These are phyloP conservation scores for Melaleuca alternifolia DNA, from an alignment of 345 rosid species.

Conservation along the genomic window DNA sequence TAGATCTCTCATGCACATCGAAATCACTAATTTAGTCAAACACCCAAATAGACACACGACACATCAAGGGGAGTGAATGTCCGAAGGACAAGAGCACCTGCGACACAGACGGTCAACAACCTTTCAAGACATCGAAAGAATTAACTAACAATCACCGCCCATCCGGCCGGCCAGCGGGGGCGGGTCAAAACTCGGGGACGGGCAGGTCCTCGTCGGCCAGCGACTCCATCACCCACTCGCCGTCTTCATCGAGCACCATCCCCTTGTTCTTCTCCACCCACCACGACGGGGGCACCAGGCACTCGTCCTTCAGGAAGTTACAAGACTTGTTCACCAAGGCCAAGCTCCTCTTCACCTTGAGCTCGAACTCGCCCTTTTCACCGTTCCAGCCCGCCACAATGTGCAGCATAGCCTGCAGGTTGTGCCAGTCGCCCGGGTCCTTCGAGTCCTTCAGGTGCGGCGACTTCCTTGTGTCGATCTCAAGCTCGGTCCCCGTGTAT, in stretches of 20 bases:
- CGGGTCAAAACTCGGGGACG: conserved; percentile 32
- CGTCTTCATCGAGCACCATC: conserved; percentile 36
- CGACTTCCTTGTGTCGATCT: conserved; percentile 68
- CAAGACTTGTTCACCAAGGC: conserved; percentile 78
- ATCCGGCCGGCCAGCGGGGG: not conserved
- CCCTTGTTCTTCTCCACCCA: conserved; percentile 95
- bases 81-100: not conserved
- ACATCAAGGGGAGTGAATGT: not conserved
- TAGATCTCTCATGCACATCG: not conserved
- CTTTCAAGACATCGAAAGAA: not conserved
- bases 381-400: conserved; percentile 84
- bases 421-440: conserved; percentile 83
- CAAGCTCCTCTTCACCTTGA: conserved; percentile 71
- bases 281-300: conserved; percentile 70
- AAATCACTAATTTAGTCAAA: not conserved
- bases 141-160: not conserved
- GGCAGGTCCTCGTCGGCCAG: conserved; percentile 58
- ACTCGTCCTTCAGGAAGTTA: conserved; percentile 61
- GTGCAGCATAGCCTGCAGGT: conserved; percentile 81
- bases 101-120: not conserved
- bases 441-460: conserved; percentile 52
- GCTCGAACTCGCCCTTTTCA: conserved; percentile 40
- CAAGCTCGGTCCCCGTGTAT: conserved; percentile 31
- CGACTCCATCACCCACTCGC: conserved; percentile 51
- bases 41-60: not conserved